Evolutionary conservation across 208 protist genomes (phyloP), one percentile per base, ranked within the genome.

Genomic region (Leishmania tropica): DNA sequence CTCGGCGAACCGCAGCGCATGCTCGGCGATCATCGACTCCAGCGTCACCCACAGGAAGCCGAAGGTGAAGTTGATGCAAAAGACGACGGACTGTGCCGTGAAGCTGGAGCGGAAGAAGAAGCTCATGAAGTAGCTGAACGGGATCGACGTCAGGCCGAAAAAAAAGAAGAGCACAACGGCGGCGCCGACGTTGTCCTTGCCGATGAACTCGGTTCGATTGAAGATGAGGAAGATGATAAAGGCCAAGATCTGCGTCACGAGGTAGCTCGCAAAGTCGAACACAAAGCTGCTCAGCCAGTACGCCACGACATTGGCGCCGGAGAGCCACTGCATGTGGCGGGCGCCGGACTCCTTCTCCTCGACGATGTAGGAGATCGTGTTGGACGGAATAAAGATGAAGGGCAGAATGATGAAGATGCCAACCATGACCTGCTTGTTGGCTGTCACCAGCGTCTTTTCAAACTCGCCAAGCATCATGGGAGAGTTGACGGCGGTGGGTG

Each of bases 261-360:
- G 78, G 86, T 91, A 95, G 79, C 89, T 92, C 42, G 76, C 79
- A 51, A 92, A 76, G 80, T 97, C 95, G 75, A 94, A 97, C 19
- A 92, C 75, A 81, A 95, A 96, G 72, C 84, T 91, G 81, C 93
- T 94, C 62, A 91, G 42, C 95, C 95, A 97, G 81, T 95, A 96
- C 31, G 95, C 92, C 56, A 87, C 11, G 48, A 87, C 80, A 68
- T 87, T 92, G 37, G 86, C 90, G 53, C 95, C 95, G 6, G 93
- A 92, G 47, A 97, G 87, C 86, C 89, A 93, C 89, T 97, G 95
- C 84, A 96, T 88, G 81, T 96, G 95, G 58, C 88, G 87, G 45
- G 93, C 87, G 48, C 92, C 92, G 48, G 83, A 86, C 85, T 94
- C 90, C 70, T 91, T 93, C 83, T 97, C 95, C 53, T 86, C 81